Evolutionary conservation across 2,329 filamentous ascomycete genomes (phyloP), one percentile per base, ranked within the genome.

Genomic region (Xylariaceae sp.): DNA sequence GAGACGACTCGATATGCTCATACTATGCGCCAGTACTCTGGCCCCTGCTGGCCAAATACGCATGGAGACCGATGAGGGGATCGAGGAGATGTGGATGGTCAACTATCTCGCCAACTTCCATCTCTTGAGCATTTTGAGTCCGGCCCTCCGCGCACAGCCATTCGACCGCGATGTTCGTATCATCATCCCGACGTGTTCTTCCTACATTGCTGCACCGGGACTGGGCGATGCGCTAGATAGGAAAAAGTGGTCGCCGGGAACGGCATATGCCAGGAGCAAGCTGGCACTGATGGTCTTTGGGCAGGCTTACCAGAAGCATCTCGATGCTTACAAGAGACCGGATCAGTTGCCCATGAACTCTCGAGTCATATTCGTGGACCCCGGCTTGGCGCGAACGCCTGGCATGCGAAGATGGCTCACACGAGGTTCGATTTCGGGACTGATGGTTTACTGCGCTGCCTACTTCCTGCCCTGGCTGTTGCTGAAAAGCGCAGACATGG

Each of bases 21-120:
- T 99, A 17, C 77, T 99, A 15, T 96, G 90, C 67, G 94, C 86
- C 10, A 87, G 87, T 40, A 86, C 86, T 0, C 74, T 90, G 58
- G 89, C 86, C 5, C 85, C 89, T 2, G 80, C 79, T 11, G 87
- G 84, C 1, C 76, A 78, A 5, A 71, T 75, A 56, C 74, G 80
- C 27, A 72, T 68, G 1, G 73, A 80, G 56, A 95, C 90, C 0
- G 71, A 76, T 6, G 90, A 96, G 63, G 90, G 90, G 1, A 73
- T 97, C 12, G 92, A 97, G 65, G 80, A 86, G 57, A 92, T 87
- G 53, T 97, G 91, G 91, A 90, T 90, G 72, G 77, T 97, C 60
- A 99, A 99, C 66, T 99, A 90, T 68, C 78, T 99, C 36, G 87
- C 90, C 55, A 97, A 96, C 68, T 97, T 96, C 71, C 95, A 99